A percentile compares a stretch with the other conserved stretches of the same genome.
phyloP scores from a whole-genome alignment of 2,329 filamentous ascomycete species.

The Colletotrichum sp. region DNA sequence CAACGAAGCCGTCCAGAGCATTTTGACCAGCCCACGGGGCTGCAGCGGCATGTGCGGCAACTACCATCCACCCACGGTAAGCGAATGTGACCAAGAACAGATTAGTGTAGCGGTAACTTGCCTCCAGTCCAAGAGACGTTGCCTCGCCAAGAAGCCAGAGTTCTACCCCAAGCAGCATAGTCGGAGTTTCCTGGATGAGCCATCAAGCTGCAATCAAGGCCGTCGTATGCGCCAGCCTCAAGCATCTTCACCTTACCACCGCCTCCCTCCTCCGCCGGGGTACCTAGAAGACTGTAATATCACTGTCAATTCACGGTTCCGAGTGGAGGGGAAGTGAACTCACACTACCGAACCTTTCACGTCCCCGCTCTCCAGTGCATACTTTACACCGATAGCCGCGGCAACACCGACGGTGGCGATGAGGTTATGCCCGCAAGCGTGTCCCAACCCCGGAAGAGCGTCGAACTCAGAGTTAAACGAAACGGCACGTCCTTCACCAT shows the following conservation, averaged over 20 bases:
- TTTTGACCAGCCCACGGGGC: not conserved
- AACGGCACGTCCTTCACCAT: constrained; percentile 39
- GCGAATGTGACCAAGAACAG: rapidly evolving
- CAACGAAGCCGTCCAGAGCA: not conserved
- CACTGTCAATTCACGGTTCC: rapidly evolving
- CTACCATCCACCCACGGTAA: rapidly evolving
- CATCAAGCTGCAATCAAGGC: constrained; percentile 24
- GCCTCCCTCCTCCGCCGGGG: constrained; percentile 14
- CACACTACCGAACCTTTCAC: not conserved
- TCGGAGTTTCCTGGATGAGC: not conserved
- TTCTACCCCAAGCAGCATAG: constrained; percentile 9
- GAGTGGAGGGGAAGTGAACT: not conserved
- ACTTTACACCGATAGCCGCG: constrained; percentile 33
- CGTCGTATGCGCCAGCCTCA: constrained; percentile 46
- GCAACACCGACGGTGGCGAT: constrained; percentile 34
- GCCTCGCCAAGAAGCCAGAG: not conserved
- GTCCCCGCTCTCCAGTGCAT: not conserved
- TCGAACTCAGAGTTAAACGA: constrained; percentile 43
- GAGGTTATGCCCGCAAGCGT: constrained; percentile 37
- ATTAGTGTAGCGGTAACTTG: rapidly evolving
- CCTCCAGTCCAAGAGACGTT: not conserved
- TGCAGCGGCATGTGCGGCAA: not conserved
- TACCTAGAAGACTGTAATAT: constrained; percentile 20
- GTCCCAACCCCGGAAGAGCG: constrained; percentile 37
- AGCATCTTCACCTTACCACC: constrained; percentile 55